Base-by-base conservation (phyloP, 768 basidiomycete species). In the Zangia roseola region DNA sequence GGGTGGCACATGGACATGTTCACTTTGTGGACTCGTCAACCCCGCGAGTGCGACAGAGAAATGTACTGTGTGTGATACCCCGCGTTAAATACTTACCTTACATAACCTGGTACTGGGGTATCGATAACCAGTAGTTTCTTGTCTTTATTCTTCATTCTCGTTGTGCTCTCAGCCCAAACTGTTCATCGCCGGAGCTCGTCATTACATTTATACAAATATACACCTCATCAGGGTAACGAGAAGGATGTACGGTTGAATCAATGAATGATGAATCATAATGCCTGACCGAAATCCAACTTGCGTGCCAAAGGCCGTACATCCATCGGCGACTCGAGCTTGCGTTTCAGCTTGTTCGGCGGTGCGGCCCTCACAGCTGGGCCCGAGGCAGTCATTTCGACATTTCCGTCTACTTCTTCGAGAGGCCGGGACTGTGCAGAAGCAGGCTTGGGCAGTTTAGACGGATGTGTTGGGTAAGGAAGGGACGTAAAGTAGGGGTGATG, bases 401-500 rank as follows among this genome's bases (percentile, higher is more conserved):
- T 90, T 42, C 82, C 86, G 47, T 92, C 86, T 10, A 88, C 75
- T 57, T 92, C 89, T 59, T 89, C 89, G 4, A 86, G 77, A 5
- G 88, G 82, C 24, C 83, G 74, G 0, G 75, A 69, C 40, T 74
- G 74, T 35, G 67, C 72, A 12, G 71, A 68, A 39, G 59, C 54
- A 47, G 82, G 70, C 80, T 94, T 91, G 0, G 97, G 97, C 1
- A 99, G 78, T 59, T 91, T 88, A 8, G 84, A 85, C 0, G 93
- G 93, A 54, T 90, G 87, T 0, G 94, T 86, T 0, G 97, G 94
- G 56, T 88, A 83, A 8, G 94, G 94, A 4, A 88, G 73, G 10
- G 88, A 81, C 35, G 81, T 80, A 74, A 98, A 97, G 68, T 95
- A 98, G 4, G 88, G 72, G 60, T 98, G 94, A 40, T 78, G 67